A percentile compares a stretch with the other conserved stretches of the same genome.
phyloP scores from a whole-genome alignment of 2,329 filamentous ascomycete genomes.

The Elsinoe fawcettii region DNA sequence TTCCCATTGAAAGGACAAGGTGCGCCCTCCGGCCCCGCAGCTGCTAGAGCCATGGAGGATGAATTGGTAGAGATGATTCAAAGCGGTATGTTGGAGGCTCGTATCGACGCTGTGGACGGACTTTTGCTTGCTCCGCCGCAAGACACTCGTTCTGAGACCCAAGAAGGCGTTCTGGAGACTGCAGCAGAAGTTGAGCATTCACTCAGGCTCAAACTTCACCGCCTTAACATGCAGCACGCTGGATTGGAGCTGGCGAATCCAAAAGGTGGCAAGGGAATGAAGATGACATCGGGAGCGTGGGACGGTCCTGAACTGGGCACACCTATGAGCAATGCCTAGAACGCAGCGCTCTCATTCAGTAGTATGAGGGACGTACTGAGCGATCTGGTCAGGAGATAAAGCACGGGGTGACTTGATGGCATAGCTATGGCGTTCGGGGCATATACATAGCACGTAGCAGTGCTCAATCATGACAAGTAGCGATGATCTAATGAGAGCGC shows the following conservation, averaged over 20 bases:
- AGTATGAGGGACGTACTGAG: neutral
- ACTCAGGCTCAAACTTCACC: conserved; percentile 66
- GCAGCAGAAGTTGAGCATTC: conserved; percentile 66
- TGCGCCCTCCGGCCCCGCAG: conserved; percentile 14
- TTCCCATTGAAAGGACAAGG: conserved; percentile 55
- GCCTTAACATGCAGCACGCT: conserved; percentile 66
- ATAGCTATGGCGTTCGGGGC: conserved; percentile 5
- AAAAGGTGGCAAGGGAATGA: conserved; percentile 12
- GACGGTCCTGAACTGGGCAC: conserved; percentile 7
- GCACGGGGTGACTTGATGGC: neutral
- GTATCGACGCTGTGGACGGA: conserved; percentile 76
- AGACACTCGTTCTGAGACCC: conserved; percentile 61
- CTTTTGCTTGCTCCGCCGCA: conserved; percentile 64
- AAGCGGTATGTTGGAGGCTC: conserved; percentile 60
- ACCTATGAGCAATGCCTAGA: conserved; percentile 13
- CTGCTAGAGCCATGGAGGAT: conserved; percentile 51
- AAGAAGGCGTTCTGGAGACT: conserved; percentile 59
- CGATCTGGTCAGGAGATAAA: neutral
- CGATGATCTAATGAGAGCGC: conserved; percentile 2
- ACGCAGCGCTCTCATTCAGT: neutral
- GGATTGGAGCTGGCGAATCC: conserved; percentile 53
- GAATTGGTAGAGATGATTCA: conserved; percentile 77
- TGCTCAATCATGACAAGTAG: neutral
- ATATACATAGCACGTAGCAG: neutral
- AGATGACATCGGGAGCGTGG: conserved; percentile 4